Conservation (phyloP, 805 yeast genomes). For the Lachancea cidri region DNA sequence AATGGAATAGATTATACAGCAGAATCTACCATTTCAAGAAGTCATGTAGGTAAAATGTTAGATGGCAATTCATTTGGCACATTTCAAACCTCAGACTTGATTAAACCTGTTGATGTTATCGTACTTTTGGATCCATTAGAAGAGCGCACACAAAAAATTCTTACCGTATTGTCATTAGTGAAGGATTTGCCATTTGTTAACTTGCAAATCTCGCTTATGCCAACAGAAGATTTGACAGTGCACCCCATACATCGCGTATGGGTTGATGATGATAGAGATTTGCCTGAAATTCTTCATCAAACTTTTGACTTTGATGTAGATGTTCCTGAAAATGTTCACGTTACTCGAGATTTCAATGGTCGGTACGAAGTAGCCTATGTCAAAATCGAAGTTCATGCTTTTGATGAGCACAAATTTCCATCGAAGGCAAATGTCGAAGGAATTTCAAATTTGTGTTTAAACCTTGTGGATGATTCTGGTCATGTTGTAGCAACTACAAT, state of each 20-base stretch:
- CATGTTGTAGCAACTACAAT: slow-evolving; percentile 46
- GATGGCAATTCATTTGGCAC: slow-evolving; percentile 15
- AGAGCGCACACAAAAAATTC: slow-evolving; percentile 59
- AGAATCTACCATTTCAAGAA: slow-evolving; percentile 41
- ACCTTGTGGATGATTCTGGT: slow-evolving; percentile 32
- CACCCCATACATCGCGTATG: slow-evolving; percentile 57
- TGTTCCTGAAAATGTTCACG: slow-evolving; percentile 14
- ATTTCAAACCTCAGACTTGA: slow-evolving; percentile 20
- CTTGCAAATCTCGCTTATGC: slow-evolving; percentile 52
- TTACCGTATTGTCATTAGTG: slow-evolving; percentile 44
- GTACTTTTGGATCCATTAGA: slow-evolving; percentile 68
- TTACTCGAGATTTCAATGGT: slow-evolving; percentile 43
- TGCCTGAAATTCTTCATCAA: slow-evolving; percentile 33
- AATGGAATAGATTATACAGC: slow-evolving; percentile 39
- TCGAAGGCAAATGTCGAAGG: slow-evolving; percentile 27
- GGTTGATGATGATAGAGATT: slow-evolving; percentile 31
- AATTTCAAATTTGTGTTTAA: slow-evolving; percentile 47
- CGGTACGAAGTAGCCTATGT: slow-evolving; percentile 31
- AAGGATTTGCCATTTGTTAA: slow-evolving; percentile 45
- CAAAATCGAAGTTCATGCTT: slow-evolving; percentile 67
- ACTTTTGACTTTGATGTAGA: slow-evolving; percentile 26
- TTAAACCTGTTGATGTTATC: slow-evolving; percentile 47
- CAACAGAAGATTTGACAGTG: slow-evolving; percentile 40
- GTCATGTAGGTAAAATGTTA: slow-evolving; percentile 36
- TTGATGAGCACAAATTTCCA: slow-evolving; percentile 33